Evolutionary conservation across 2,329 filamentous ascomycete genomes (phyloP).

Genomic region (Ascosphaera apis): DNA sequence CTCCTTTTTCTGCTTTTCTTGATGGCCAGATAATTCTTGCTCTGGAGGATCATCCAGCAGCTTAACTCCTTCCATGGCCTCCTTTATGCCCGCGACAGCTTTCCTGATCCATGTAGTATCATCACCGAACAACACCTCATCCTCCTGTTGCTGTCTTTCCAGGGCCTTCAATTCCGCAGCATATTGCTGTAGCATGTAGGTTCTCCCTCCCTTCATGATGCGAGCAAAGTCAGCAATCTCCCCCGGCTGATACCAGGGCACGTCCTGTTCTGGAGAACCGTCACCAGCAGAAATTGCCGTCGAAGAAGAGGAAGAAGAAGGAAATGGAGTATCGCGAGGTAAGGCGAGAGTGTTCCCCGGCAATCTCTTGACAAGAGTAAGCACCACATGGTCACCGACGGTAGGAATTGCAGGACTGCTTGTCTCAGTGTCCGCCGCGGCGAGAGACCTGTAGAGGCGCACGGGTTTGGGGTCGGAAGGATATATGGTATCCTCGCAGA

Average conservation of each 20-base stretch:
- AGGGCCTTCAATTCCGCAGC: slow-evolving; percentile 57
- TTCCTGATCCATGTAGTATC: slow-evolving; percentile 83
- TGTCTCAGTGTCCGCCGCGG: slow-evolving; percentile 51
- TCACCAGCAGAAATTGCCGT: background rate
- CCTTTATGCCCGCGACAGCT: slow-evolving; percentile 50
- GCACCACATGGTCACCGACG: slow-evolving; percentile 70
- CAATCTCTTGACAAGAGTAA: slow-evolving; percentile 63
- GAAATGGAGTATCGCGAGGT: slow-evolving; percentile 42
- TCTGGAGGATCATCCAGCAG: slow-evolving; percentile 42
- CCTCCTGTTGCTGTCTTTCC: slow-evolving; percentile 56
- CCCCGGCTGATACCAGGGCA: slow-evolving; percentile 87
- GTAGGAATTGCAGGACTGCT: slow-evolving; percentile 34
- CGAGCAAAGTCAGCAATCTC: slow-evolving; percentile 88
- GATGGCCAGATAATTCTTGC: background rate
- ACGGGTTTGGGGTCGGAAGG: slow-evolving; percentile 76
- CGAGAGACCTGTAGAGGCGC: slow-evolving; percentile 59
- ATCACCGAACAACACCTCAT: slow-evolving; percentile 77
- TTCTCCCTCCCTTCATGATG: slow-evolving; percentile 79
- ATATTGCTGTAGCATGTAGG: slow-evolving; percentile 67
- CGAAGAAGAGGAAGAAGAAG: background rate
- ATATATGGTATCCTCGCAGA: slow-evolving; percentile 87
- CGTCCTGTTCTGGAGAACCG: slow-evolving; percentile 44
- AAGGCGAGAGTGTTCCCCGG: slow-evolving; percentile 67
- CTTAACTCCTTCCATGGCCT: slow-evolving; percentile 51
- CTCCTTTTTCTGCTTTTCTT: background rate